Conservation (phyloP, 2,329 filamentous ascomycete species). For the Endoconidiophora laricicola region DNA sequence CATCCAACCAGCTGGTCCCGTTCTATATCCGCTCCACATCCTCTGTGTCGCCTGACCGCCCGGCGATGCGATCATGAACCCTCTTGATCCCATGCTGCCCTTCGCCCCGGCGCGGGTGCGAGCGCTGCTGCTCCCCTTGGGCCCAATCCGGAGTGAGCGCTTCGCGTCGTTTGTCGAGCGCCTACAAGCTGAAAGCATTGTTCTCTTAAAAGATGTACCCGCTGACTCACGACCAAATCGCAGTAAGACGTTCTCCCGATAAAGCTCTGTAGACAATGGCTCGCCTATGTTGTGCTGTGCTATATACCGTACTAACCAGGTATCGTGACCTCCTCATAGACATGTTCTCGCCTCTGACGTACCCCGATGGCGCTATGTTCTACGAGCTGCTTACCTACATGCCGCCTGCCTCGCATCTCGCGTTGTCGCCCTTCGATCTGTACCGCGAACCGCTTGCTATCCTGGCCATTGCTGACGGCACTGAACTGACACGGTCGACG, state of each 20-base stretch:
- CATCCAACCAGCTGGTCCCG: neutral
- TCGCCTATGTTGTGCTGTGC: neutral
- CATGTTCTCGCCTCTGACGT: constrained; percentile 84
- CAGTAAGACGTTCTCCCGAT: constrained; percentile 38
- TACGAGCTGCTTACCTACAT: constrained; percentile 74
- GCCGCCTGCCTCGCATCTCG: constrained; percentile 61
- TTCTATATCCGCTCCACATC: neutral
- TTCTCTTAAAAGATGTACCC: constrained; percentile 73
- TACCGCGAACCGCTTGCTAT: constrained; percentile 73
- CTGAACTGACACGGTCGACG: constrained; percentile 41
- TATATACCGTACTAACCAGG: neutral
- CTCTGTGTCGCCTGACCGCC: neutral
- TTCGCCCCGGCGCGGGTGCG: constrained; percentile 82
- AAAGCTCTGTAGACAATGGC: neutral
- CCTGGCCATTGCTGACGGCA: constrained; percentile 70
- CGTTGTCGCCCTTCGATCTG: constrained; percentile 75
- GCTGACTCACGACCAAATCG: constrained; percentile 70
- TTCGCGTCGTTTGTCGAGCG: constrained; percentile 67
- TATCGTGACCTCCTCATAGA: constrained; percentile 32
- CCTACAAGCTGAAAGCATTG: constrained; percentile 61
- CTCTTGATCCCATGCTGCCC: constrained; percentile 71
- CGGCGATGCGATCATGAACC: constrained; percentile 49
- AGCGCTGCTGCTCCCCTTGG: constrained; percentile 72
- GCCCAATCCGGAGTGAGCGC: constrained; percentile 64
- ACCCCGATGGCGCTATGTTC: constrained; percentile 69